Conservation (phyloP, 2,329 filamentous ascomycete species). For the Microcera coccophila region DNA sequence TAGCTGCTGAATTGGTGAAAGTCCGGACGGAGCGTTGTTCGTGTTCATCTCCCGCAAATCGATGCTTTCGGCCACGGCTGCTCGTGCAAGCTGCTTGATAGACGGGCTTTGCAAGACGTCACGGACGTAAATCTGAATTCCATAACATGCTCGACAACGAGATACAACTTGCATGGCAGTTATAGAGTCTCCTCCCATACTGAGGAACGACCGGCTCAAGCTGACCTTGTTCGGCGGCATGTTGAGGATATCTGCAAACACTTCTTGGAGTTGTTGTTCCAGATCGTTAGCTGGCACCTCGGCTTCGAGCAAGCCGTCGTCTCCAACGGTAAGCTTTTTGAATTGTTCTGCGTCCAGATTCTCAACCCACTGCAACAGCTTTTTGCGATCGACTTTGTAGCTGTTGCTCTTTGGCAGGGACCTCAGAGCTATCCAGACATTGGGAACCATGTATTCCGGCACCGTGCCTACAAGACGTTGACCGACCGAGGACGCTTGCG, state of each 20-base stretch:
- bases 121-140: background rate
- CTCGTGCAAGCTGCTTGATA: background rate
- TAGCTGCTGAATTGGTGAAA: constrained; percentile 40
- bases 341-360: background rate
- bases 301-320: background rate
- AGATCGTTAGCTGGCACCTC: background rate
- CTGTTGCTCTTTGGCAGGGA: constrained; percentile 10
- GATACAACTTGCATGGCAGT: constrained; percentile 42
- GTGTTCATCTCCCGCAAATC: background rate
- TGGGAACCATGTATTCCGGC: constrained; percentile 17
- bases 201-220: constrained; percentile 1
- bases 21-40: constrained; percentile 22
- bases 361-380: constrained; percentile 5
- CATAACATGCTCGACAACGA: constrained; percentile 25
- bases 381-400: constrained; percentile 12
- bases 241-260: background rate
- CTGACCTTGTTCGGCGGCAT: background rate
- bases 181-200: constrained; percentile 42
- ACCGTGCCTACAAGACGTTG: no score
- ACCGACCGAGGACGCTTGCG: no score
- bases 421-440: constrained; percentile 9
- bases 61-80: background rate
- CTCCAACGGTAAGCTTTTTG: background rate
- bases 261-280: constrained; percentile 1
- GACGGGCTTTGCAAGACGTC: constrained; percentile 6